Evolutionary conservation across 2,329 filamentous ascomycete genomes (phyloP).

Genomic region (Paraphoma sp.): DNA sequence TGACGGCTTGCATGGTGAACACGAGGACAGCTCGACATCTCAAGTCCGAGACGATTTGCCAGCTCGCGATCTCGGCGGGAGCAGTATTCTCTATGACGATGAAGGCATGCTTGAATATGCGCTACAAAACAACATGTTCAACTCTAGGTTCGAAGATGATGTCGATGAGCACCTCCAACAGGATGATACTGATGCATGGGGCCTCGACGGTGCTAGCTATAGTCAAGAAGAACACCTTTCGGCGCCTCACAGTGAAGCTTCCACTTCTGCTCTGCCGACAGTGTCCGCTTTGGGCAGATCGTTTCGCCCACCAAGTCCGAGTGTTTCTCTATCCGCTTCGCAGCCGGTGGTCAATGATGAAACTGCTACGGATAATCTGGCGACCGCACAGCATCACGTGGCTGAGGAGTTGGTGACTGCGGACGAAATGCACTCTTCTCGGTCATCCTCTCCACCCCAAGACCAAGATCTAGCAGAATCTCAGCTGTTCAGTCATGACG

Average conservation of each 20-base stretch:
- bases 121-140: slow-evolving; percentile 39
- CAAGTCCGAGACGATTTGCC: slow-evolving; percentile 16
- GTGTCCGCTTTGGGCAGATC: slow-evolving; percentile 31
- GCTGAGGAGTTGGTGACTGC: slow-evolving; percentile 10
- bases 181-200: slow-evolving; percentile 9
- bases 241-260: slow-evolving; percentile 23
- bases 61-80: slow-evolving; percentile 27
- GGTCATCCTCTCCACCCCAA: slow-evolving; percentile 8
- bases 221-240: slow-evolving; percentile 19
- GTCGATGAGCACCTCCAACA: slow-evolving; percentile 5
- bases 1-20: slow-evolving; percentile 29
- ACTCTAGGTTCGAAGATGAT: slow-evolving; percentile 28
- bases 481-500: slow-evolving; percentile 76
- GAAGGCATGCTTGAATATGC: slow-evolving; percentile 44
- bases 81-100: slow-evolving; percentile 43
- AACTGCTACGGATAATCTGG: slow-evolving; percentile 17
- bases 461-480: slow-evolving; percentile 56
- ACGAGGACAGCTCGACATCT: slow-evolving; percentile 7
- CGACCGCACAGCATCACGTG: slow-evolving; percentile 18
- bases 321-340: slow-evolving; percentile 15
- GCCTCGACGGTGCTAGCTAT: slow-evolving; percentile 14
- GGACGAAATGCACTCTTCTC: slow-evolving; percentile 4
- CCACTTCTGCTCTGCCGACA: slow-evolving; percentile 27
- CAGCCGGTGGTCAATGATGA: neutral
- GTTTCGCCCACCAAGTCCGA: slow-evolving; percentile 16